phyloP scores from a whole-genome alignment of 1,284 basidiomycete genomes.

The Microbotryum violaceum region DNA sequence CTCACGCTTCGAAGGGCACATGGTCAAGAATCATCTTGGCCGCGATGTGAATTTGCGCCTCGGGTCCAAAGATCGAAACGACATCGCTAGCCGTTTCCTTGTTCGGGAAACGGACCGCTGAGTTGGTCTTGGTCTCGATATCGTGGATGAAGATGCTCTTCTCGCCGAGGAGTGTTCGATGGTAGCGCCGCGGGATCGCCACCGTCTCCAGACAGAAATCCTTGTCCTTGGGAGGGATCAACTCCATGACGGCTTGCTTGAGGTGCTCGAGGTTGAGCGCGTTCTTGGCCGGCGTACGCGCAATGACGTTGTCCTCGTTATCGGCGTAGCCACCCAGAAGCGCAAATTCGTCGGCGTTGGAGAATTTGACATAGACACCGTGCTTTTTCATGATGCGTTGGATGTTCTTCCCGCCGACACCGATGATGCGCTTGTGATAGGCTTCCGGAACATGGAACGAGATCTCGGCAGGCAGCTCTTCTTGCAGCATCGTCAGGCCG shows the following conservation, averaged over 20 bases:
- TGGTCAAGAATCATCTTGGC: slow-evolving; percentile 83
- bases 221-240: slow-evolving; percentile 96
- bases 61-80: slow-evolving; percentile 89
- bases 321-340: slow-evolving; percentile 90
- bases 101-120: slow-evolving; percentile 86
- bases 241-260: slow-evolving; percentile 94
- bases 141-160: slow-evolving; percentile 96
- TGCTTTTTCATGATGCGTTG: slow-evolving; percentile 99
- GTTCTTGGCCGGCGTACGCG: slow-evolving; percentile 95
- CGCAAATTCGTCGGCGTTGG: slow-evolving; percentile 95
- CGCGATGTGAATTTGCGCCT: slow-evolving; percentile 92
- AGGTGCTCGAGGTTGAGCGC: slow-evolving; percentile 90
- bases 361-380: slow-evolving; percentile 98
- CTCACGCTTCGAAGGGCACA: slow-evolving; percentile 82
- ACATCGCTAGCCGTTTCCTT: slow-evolving; percentile 87
- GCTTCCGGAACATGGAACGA: slow-evolving; percentile 98
- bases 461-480: slow-evolving; percentile 96
- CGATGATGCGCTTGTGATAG: slow-evolving; percentile 99
- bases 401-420: slow-evolving; percentile 95
- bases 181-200: slow-evolving; percentile 85
- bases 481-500: slow-evolving; percentile 82
- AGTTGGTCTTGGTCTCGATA: slow-evolving; percentile 94
- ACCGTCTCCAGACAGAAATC: slow-evolving; percentile 92
- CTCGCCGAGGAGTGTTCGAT: slow-evolving; percentile 87
- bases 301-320: slow-evolving; percentile 97